Percentiles rank a stretch among this genome's conserved stretches.
Evolutionary conservation across 2,329 filamentous ascomycete genomes (phyloP).

Genomic region (Microcyclospora pomicola): DNA sequence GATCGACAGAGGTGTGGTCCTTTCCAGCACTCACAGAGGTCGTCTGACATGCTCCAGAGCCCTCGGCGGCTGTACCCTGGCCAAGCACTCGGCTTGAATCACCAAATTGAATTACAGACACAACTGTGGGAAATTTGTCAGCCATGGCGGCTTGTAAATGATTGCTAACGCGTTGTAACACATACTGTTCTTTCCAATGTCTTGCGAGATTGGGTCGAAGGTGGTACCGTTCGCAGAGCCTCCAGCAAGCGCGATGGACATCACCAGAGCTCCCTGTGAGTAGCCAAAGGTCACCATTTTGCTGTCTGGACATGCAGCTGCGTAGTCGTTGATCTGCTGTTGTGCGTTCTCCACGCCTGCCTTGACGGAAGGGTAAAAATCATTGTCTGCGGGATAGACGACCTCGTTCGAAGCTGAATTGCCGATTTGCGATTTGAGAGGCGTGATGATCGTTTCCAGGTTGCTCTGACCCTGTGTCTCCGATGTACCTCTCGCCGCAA

Average conservation of each 20-base stretch:
- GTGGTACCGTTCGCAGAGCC: neutral
- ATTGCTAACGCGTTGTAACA: neutral
- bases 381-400: slow-evolving; percentile 1
- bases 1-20: neutral
- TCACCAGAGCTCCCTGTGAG: slow-evolving; percentile 1
- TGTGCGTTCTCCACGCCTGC: slow-evolving; percentile 1
- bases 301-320: neutral
- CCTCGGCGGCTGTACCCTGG: slow-evolving; percentile 1
- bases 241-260: slow-evolving; percentile 2
- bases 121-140: too few relatives aligned
- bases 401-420: slow-evolving; percentile 3
- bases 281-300: slow-evolving; percentile 2
- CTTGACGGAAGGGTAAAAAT: too few relatives aligned
- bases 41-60: neutral
- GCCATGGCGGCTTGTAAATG: too few relatives aligned
- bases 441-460: slow-evolving; percentile 1
- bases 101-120: too few relatives aligned
- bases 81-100: neutral
- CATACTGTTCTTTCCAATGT: slow-evolving; percentile 2
- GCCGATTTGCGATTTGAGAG: neutral
- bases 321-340: slow-evolving; percentile 3
- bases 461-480: slow-evolving; percentile 3
- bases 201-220: neutral
- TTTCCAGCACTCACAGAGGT: slow-evolving; percentile 1
- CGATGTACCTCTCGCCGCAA: slow-evolving; percentile 1